These are phyloP conservation scores for Pyrenophora teres DNA, from an alignment of 2,329 filamentous ascomycete genomes.

Conservation along the genomic window DNA sequence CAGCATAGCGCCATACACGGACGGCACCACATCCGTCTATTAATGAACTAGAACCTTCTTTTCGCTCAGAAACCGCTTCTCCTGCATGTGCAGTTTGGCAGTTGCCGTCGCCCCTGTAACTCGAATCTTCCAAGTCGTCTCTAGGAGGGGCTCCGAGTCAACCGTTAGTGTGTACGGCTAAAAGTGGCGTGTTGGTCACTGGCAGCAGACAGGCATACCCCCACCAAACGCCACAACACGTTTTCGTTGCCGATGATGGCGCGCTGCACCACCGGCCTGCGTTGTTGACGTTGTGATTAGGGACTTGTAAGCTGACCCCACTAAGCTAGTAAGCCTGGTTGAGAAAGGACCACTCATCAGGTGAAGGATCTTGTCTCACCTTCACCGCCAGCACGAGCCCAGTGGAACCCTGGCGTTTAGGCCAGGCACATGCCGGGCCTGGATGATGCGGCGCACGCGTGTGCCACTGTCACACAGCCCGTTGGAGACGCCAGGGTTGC, in stretches of 20 bases:
- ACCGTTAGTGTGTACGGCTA: no score
- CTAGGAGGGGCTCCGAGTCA: no score
- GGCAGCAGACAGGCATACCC: no score
- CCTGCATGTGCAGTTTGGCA: neutral
- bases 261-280: neutral
- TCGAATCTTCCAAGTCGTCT: neutral
- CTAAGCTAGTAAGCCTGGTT: neutral
- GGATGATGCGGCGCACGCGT: slow-evolving; percentile 2
- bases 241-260: no score
- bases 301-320: neutral
- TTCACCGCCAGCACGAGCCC: slow-evolving; percentile 7
- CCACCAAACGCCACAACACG: neutral
- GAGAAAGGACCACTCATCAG: neutral
- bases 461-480: slow-evolving; percentile 12
- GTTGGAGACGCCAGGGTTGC: neutral
- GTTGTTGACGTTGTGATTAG: neutral
- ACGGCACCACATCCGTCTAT: no score
- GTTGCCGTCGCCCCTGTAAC: neutral
- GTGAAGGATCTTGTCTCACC: slow-evolving; percentile 15
- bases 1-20: slow-evolving; percentile 1
- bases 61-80: neutral
- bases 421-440: slow-evolving; percentile 6
- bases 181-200: no score
- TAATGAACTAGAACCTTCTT: neutral
- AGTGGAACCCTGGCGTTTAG: slow-evolving; percentile 6